phyloP scores from a whole-genome alignment of 2,329 filamentous ascomycete species.

The Alternaria sp. region DNA sequence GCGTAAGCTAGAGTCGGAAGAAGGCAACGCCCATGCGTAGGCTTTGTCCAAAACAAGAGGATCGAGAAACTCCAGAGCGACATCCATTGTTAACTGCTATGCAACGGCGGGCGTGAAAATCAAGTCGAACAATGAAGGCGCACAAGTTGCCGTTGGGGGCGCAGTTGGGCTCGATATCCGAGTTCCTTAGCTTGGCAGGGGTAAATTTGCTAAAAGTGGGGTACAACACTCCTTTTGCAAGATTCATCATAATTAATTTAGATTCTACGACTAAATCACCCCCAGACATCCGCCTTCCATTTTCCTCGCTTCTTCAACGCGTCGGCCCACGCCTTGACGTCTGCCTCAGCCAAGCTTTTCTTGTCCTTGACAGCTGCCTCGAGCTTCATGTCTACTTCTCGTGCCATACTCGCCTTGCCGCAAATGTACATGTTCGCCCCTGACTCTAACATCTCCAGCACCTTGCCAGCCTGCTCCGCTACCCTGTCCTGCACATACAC shows the following conservation, averaged over 20 bases:
- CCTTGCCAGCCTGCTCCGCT: constrained; percentile 36
- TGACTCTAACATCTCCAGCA: constrained; percentile 49
- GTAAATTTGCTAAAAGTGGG: constrained; percentile 12
- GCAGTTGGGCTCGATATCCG: constrained; percentile 10
- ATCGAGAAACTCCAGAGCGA: constrained; percentile 17
- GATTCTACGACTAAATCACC: constrained; percentile 34
- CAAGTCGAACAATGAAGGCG: constrained; percentile 11
- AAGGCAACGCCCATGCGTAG: constrained; percentile 17
- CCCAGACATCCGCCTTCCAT: constrained; percentile 65
- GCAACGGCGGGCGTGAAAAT: constrained; percentile 14
- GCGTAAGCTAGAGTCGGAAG: neutral
- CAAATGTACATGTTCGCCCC: constrained; percentile 56
- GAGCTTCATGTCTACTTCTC: constrained; percentile 54
- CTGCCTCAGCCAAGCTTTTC: constrained; percentile 53
- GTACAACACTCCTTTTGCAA: neutral
- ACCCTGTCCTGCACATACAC: constrained; percentile 55
- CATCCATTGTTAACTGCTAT: constrained; percentile 16
- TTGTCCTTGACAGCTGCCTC: constrained; percentile 48
- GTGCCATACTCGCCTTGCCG: constrained; percentile 53
- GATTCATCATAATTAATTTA: neutral
- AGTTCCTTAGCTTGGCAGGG: constrained; percentile 18
- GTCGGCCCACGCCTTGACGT: constrained; percentile 59
- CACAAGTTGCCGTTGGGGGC: constrained; percentile 11
- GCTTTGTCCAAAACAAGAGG: constrained; percentile 20
- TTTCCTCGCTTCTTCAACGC: constrained; percentile 60